Percentiles rank a stretch among this genome's conserved stretches.
Evolutionary conservation across 805 yeast species (phyloP).

Genomic region (Hanseniaspora valbyensis): DNA sequence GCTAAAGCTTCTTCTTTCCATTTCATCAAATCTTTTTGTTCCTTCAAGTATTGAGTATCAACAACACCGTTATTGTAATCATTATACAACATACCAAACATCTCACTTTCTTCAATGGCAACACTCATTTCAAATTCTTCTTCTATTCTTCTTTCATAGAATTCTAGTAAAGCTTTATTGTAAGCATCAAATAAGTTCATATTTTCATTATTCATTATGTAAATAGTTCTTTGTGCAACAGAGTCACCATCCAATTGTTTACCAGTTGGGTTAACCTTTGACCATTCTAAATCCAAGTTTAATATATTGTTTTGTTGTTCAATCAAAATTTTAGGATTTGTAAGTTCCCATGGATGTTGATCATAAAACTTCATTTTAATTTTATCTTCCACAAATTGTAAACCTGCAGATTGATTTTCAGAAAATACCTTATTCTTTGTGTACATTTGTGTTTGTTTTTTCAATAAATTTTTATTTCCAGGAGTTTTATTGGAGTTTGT

Average conservation of each 20-base stretch:
- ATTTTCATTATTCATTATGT: slow-evolving; percentile 34
- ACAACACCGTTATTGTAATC: slow-evolving; percentile 17
- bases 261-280: slow-evolving; percentile 55
- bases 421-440: not conserved
- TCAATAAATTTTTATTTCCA: slow-evolving; percentile 19
- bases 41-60: slow-evolving; percentile 28
- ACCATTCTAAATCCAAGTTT: slow-evolving; percentile 54
- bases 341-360: slow-evolving; percentile 97
- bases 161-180: slow-evolving; percentile 77
- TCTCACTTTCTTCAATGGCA: slow-evolving; percentile 67
- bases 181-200: slow-evolving; percentile 51
- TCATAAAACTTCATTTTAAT: slow-evolving; percentile 70
- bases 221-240: slow-evolving; percentile 65
- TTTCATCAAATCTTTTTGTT: slow-evolving; percentile 36
- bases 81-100: slow-evolving; percentile 73
- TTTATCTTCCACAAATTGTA: slow-evolving; percentile 49
- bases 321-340: slow-evolving; percentile 73
- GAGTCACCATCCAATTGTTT: slow-evolving; percentile 82
- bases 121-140: slow-evolving; percentile 65
- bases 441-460: not conserved
- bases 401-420: slow-evolving; percentile 16
- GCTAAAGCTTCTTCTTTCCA: slow-evolving; percentile 7
- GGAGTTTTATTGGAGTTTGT: slow-evolving; percentile 19
- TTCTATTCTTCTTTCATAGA: slow-evolving; percentile 72
- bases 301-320: slow-evolving; percentile 59